Evolutionary conservation across 345 rosid genomes (phyloP).

Genomic region (Boechera stricta): DNA sequence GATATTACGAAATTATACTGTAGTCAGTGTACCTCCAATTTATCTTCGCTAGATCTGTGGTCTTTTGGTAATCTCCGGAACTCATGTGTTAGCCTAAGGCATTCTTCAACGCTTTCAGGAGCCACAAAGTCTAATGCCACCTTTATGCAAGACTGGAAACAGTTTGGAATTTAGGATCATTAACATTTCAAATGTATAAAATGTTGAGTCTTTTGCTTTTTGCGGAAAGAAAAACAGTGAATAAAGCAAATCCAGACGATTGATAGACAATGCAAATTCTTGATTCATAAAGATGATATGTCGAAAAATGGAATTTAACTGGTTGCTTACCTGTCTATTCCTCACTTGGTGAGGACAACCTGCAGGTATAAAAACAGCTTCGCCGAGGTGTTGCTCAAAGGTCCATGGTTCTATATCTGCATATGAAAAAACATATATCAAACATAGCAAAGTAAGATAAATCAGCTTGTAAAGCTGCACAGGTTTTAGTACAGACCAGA

Average conservation of each 20-base stretch:
- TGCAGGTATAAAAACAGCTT: constrained; percentile 49
- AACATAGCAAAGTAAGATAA: neutral
- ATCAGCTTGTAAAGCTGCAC: neutral
- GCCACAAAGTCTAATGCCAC: constrained; percentile 74
- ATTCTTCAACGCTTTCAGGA: constrained; percentile 65
- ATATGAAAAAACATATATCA: neutral
- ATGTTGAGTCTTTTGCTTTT: neutral
- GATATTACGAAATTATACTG: neutral
- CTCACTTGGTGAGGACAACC: constrained; percentile 54
- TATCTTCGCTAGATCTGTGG: constrained; percentile 65
- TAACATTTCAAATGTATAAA: constrained; percentile 14
- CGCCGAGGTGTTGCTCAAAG: constrained; percentile 46
- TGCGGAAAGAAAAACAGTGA: neutral
- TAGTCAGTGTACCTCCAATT: constrained; percentile 57
- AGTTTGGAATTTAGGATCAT: neutral
- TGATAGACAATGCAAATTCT: neutral
- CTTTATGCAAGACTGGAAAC: constrained; percentile 67
- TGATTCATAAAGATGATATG: constrained; percentile 4
- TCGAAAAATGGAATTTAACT: neutral
- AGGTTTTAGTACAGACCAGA: neutral
- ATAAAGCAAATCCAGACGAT: neutral
- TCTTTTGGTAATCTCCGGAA: constrained; percentile 60
- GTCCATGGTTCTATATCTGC: constrained; percentile 52
- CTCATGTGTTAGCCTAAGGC: constrained; percentile 64
- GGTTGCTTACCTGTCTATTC: constrained; percentile 36